Percentiles rank a stretch among this genome's conserved stretches.
These are phyloP conservation scores for Moringa oleifera DNA, from an alignment of 345 rosid genomes.

Conservation along the genomic window DNA sequence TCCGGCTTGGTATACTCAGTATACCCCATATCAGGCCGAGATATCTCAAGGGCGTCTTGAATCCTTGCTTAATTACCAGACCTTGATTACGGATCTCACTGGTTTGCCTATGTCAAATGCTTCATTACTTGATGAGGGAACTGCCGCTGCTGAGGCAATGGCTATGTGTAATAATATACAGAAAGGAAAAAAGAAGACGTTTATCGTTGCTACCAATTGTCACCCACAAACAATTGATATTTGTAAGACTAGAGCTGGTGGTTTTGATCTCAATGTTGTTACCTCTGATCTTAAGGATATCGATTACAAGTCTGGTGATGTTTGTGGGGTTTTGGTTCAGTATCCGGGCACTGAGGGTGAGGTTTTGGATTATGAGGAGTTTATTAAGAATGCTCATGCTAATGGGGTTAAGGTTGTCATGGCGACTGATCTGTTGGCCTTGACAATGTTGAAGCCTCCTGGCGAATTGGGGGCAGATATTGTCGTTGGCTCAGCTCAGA, in stretches of 20 bases:
- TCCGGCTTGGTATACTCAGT: conserved; percentile 98
- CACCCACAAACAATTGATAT: conserved; percentile 95
- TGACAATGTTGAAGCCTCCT: conserved; percentile 93
- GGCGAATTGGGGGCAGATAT: conserved; percentile 95
- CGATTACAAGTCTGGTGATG: conserved; percentile 74
- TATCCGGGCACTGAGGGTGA: conserved; percentile 97
- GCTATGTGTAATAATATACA: conserved; percentile 92
- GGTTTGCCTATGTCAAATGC: conserved; percentile 97
- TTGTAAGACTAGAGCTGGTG: conserved; percentile 88
- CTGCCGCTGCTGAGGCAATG: conserved; percentile 99
- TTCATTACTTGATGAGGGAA: conserved; percentile 90
- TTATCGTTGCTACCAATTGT: conserved; percentile 73
- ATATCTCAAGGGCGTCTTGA: conserved; percentile 91
- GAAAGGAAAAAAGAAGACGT: conserved; percentile 93
- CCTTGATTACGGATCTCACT: conserved; percentile 81
- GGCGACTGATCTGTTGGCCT: conserved; percentile 89
- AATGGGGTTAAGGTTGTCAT: conserved; percentile 94
- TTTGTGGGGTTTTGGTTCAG: conserved; percentile 95
- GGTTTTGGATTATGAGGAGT: conserved; percentile 78
- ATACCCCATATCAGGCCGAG: conserved; percentile 99
- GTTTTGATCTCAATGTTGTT: conserved; percentile 74
- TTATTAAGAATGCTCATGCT: conserved; percentile 85
- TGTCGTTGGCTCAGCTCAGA: conserved; percentile 92
- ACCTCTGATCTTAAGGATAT: conserved; percentile 72
- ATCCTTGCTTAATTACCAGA: conserved; percentile 86